Evolutionary conservation across 768 basidiomycete genomes (phyloP).

Genomic region (Lactarius trivialis): DNA sequence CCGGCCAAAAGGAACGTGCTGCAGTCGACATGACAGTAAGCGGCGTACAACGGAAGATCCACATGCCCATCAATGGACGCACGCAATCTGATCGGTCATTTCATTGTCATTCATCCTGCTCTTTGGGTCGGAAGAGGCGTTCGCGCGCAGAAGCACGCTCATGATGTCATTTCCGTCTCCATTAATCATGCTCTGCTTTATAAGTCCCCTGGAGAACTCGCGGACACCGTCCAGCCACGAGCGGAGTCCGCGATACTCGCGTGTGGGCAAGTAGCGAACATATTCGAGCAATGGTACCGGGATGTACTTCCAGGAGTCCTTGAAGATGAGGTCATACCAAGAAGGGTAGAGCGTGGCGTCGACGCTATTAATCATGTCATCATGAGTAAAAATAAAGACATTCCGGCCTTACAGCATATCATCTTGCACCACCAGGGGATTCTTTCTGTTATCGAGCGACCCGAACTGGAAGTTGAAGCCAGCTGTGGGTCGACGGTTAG

Average conservation of each 20-base stretch:
- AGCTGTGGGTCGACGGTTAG: constrained; percentile 12
- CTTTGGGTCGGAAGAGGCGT: background rate
- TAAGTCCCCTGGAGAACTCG: background rate
- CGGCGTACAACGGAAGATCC: background rate
- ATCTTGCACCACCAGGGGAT: constrained; percentile 22
- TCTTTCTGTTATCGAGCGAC: constrained; percentile 24
- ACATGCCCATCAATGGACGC: background rate
- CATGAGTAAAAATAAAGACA: background rate
- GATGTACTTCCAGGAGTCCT: background rate
- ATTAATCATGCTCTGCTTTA: background rate
- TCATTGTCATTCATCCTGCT: background rate
- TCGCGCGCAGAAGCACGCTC: background rate
- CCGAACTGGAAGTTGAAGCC: constrained; percentile 27
- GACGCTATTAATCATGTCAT: background rate
- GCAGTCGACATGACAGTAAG: background rate
- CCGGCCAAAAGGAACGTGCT: constrained; percentile 1
- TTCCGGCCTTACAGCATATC: constrained; percentile 24
- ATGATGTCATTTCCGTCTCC: background rate
- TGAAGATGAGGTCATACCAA: background rate
- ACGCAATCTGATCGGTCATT: background rate
- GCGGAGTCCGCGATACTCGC: background rate
- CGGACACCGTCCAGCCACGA: background rate
- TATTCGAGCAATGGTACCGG: background rate
- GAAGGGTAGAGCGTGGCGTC: constrained; percentile 2
- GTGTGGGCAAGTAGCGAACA: background rate